Conservation (phyloP, 2,329 filamentous ascomycete genomes). For the Ascocoryne sarcoides region DNA sequence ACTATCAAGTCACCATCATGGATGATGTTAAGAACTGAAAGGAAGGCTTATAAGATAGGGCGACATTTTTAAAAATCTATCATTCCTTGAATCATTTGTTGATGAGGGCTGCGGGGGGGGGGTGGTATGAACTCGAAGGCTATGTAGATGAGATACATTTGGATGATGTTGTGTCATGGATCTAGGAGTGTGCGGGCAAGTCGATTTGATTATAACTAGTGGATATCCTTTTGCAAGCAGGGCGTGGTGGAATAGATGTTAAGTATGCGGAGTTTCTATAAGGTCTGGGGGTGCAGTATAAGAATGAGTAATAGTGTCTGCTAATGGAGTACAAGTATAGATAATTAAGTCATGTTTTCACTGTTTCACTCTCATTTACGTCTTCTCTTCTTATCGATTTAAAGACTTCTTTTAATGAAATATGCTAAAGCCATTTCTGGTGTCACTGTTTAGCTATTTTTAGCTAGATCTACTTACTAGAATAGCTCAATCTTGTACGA, state of each 20-base stretch:
- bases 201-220: no score
- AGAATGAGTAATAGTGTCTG: background rate
- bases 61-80: no score
- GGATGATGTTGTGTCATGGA: no score
- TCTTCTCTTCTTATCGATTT: background rate
- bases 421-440: background rate
- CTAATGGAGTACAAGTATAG: background rate
- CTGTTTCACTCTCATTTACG: background rate
- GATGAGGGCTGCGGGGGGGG: no score
- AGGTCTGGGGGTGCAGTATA: background rate
- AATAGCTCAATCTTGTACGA: background rate
- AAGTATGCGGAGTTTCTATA: background rate
- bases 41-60: no score
- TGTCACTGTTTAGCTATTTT: background rate
- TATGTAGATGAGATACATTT: no score
- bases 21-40: no score
- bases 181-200: no score
- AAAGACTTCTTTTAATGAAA: background rate
- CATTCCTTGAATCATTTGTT: no score
- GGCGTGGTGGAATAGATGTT: background rate
- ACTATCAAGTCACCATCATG: no score
- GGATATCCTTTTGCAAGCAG: no score
- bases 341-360: background rate
- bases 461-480: background rate
- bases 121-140: no score